Conservation (phyloP, 768 basidiomycete genomes). For the Amanita rimosa region DNA sequence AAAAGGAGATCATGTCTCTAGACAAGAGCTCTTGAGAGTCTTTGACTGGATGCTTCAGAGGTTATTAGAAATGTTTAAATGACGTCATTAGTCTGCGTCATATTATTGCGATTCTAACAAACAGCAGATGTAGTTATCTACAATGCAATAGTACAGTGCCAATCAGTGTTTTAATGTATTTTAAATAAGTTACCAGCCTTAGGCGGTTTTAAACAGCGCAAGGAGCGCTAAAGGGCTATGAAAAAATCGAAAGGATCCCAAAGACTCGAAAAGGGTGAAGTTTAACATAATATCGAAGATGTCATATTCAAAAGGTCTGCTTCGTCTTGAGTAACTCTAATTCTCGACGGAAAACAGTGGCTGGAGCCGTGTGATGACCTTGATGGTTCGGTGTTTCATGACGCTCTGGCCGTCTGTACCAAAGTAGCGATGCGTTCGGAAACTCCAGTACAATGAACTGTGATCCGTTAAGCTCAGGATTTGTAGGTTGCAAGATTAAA, state of each 20-base stretch:
- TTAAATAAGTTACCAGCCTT: background rate
- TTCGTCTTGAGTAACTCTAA: background rate
- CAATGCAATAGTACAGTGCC: conserved; percentile 2
- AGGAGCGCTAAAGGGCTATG: background rate
- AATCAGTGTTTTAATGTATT: background rate
- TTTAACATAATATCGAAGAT: background rate
- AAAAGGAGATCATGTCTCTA: conserved; percentile 40
- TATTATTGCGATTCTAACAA: background rate
- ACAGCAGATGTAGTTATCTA: background rate
- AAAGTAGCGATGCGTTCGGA: conserved; percentile 60
- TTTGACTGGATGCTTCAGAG: no score
- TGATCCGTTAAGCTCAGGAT: conserved; percentile 2
- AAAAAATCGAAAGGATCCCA: background rate
- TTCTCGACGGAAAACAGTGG: background rate
- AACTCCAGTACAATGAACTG: conserved; percentile 61
- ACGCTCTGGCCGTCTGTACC: conserved; percentile 42
- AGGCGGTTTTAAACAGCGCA: background rate
- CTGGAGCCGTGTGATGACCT: conserved; percentile 22
- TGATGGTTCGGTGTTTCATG: conserved; percentile 41
- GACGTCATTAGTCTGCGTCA: conserved; percentile 6
- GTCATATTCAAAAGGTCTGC: background rate
- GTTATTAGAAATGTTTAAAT: conserved; percentile 2
- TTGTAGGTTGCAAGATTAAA: background rate
- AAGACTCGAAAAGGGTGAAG: background rate
- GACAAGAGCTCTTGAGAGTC: no score